phyloP scores from a whole-genome alignment of 306 rosid species.

The Dryas alaskensis region DNA sequence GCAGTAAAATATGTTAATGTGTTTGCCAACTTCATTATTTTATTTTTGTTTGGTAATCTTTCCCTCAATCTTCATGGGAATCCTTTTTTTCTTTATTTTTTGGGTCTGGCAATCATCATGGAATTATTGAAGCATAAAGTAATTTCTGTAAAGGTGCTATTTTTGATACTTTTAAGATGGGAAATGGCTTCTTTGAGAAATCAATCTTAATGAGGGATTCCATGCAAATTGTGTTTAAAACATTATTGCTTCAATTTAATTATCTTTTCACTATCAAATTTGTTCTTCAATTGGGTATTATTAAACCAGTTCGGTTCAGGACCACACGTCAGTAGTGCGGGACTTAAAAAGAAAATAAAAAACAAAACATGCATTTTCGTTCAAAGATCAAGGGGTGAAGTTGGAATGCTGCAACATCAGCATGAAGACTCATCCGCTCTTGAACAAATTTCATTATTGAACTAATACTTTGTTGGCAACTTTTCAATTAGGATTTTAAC shows the following conservation, averaged over 20 bases:
- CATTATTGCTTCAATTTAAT: not conserved
- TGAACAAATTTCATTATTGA: not conserved
- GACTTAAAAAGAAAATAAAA: too few relatives aligned
- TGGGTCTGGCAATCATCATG: not conserved
- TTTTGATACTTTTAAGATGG: not conserved
- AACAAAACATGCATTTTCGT: too few relatives aligned
- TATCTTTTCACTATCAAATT: not conserved
- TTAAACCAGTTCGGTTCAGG: too few relatives aligned
- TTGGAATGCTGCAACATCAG: too few relatives aligned
- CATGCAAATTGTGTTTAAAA: not conserved
- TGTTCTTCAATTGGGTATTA: too few relatives aligned
- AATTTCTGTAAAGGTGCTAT: not conserved
- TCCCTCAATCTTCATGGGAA: not conserved
- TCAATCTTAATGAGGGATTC: not conserved
- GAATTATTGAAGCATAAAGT: not conserved
- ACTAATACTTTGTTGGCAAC: constrained; percentile 4
- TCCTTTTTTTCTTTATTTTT: too few relatives aligned
- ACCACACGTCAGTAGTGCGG: too few relatives aligned
- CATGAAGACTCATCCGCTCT: too few relatives aligned
- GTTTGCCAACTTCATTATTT: too few relatives aligned
- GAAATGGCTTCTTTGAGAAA: not conserved
- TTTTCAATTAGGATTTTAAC: constrained; percentile 50
- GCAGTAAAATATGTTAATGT: not conserved
- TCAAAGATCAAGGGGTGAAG: too few relatives aligned
- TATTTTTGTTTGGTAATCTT: not conserved